Percentiles rank a stretch among this genome's conserved stretches.
Conservation (phyloP, 2,329 filamentous ascomycete genomes). For the Fusarium sp. region DNA sequence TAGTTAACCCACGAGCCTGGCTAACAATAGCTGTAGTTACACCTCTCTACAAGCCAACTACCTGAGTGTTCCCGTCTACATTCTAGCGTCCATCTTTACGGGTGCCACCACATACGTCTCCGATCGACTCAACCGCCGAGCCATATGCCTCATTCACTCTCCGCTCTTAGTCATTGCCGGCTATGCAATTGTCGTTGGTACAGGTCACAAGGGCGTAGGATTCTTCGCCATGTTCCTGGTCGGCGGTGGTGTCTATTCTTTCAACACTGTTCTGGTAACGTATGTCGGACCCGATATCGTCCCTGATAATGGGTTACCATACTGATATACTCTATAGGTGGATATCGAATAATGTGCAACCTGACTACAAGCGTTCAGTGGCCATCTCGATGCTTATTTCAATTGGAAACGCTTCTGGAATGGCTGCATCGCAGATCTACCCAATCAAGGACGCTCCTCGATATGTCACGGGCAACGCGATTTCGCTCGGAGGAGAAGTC, state of each 20-base stretch:
- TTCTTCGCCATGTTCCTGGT: constrained; percentile 48
- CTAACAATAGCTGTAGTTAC: constrained; percentile 8
- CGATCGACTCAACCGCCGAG: constrained; percentile 47
- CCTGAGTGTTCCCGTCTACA: constrained; percentile 56
- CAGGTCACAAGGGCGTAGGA: constrained; percentile 43
- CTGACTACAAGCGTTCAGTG: constrained; percentile 63
- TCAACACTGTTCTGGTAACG: constrained; percentile 37
- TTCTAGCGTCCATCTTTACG: constrained; percentile 43
- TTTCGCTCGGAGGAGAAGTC: constrained; percentile 49
- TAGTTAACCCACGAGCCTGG: accelerated
- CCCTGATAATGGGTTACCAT: neutral
- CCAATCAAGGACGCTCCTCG: constrained; percentile 42
- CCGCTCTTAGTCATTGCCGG: constrained; percentile 48
- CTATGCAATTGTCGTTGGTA: constrained; percentile 50
- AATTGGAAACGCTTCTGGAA: constrained; percentile 63
- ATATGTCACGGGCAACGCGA: constrained; percentile 51
- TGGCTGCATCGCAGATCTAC: constrained; percentile 64
- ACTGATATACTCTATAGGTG: constrained; percentile 58
- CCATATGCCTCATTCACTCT: constrained; percentile 35
- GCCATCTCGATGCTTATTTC: constrained; percentile 63
- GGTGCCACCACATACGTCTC: constrained; percentile 33
- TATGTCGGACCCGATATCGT: neutral
- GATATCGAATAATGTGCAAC: constrained; percentile 64
- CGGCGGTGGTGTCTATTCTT: constrained; percentile 33
- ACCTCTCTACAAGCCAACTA: constrained; percentile 53